Conservation (phyloP, 1,284 basidiomycete genomes). For the Trametes hirsuta region DNA sequence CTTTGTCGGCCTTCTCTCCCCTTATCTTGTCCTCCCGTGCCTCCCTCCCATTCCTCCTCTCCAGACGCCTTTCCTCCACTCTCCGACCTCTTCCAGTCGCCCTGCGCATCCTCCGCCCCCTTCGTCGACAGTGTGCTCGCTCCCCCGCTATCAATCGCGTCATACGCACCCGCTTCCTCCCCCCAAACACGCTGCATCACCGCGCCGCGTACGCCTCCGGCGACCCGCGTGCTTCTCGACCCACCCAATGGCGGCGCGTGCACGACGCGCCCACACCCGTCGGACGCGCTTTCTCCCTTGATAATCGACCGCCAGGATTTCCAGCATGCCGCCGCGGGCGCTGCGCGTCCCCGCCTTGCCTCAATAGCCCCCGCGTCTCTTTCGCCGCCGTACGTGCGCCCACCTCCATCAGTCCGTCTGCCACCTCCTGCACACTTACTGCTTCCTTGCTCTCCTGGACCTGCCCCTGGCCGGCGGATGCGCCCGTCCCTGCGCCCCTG, state of each 20-base stretch:
- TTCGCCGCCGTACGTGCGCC: neutral
- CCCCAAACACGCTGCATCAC: conserved; percentile 5
- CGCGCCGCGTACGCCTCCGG: neutral
- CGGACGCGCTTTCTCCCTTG: too few species aligned
- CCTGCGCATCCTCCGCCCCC: neutral
- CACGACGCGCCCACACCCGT: neutral
- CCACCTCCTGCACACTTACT: neutral
- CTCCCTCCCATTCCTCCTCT: conserved; percentile 3
- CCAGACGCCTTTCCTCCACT: neutral
- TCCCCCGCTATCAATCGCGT: conserved; percentile 1
- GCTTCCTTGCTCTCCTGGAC: neutral
- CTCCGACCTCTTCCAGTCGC: neutral
- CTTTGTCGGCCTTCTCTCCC: conserved; percentile 13
- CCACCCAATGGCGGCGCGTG: neutral
- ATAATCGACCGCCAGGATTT: too few species aligned
- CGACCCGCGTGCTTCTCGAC: conserved; percentile 10
- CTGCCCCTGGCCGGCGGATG: conserved; percentile 1
- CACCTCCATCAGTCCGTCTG: neutral
- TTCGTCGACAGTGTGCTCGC: neutral
- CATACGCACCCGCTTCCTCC: neutral
- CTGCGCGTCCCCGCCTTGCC: too few species aligned
- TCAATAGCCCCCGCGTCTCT: neutral
- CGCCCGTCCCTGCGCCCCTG: neutral
- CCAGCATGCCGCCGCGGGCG: neutral
- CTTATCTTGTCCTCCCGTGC: conserved; percentile 11